Percentiles rank a stretch among this genome's conserved stretches.
Evolutionary conservation across 1,139 yeast genomes (phyloP).

Genomic region (Zygotorulaspora mrakii): DNA sequence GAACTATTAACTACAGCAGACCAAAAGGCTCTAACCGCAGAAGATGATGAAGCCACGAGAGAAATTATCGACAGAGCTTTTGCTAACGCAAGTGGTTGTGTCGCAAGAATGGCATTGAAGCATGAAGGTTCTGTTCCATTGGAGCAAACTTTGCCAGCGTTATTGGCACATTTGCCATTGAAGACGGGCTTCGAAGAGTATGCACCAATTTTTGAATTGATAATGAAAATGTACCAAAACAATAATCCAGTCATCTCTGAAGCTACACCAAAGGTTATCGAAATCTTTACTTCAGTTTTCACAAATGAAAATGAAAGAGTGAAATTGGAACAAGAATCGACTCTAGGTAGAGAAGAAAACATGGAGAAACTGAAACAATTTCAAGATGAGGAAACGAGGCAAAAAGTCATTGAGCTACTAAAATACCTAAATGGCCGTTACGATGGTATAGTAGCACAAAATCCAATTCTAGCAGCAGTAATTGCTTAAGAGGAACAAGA

Average conservation of each 20-base stretch:
- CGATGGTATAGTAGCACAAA: slow-evolving; percentile 57
- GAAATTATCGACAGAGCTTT: slow-evolving; percentile 80
- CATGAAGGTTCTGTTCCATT: slow-evolving; percentile 73
- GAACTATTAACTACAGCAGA: slow-evolving; percentile 76
- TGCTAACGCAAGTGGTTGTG: slow-evolving; percentile 97
- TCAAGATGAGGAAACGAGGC: slow-evolving; percentile 60
- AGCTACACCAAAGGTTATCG: slow-evolving; percentile 62
- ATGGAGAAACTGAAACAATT: slow-evolving; percentile 76
- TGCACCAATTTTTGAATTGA: slow-evolving; percentile 78
- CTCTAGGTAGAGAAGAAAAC: slow-evolving; percentile 80
- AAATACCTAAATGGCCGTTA: slow-evolving; percentile 66
- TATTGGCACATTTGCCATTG: slow-evolving; percentile 78
- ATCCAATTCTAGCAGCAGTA: slow-evolving; percentile 52
- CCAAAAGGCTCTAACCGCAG: slow-evolving; percentile 53
- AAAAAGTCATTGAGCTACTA: slow-evolving; percentile 63
- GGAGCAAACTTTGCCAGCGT: slow-evolving; percentile 71
- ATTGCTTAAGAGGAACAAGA: slow-evolving; percentile 37
- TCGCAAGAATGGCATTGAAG: slow-evolving; percentile 82
- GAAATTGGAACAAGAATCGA: slow-evolving; percentile 64
- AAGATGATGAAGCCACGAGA: slow-evolving; percentile 72
- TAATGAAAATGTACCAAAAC: slow-evolving; percentile 65
- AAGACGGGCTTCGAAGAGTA: slow-evolving; percentile 90
- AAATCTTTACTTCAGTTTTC: slow-evolving; percentile 67
- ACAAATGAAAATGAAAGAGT: slow-evolving; percentile 67
- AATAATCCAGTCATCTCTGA: slow-evolving; percentile 54